Base-by-base conservation (phyloP, 2,329 filamentous ascomycete genomes). In the Aspergillus sp. region DNA sequence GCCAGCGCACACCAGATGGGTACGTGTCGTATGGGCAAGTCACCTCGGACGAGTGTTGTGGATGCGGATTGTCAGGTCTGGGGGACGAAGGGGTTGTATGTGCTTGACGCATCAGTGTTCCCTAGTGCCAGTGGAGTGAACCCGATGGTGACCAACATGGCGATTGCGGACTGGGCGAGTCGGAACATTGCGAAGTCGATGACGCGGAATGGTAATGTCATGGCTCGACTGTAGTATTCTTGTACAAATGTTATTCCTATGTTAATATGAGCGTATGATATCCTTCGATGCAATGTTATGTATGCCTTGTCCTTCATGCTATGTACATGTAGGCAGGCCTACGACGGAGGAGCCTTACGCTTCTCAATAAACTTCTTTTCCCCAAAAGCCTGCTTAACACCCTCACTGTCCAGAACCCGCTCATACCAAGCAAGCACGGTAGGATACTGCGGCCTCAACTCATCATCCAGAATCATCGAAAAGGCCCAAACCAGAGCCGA, bases 1-100 rank as follows among this genome's bases (percentile, higher is more conserved):
- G 71, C 66, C n/a, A 72, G 68, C 45, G 74, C 74, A 1, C 74
- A 77, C 53, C 74, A 76, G 59, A 77, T 77, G 74, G 74, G 74
- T 10, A 71, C 71, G 4, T 76, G 74, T 43, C 68, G 74, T 5
- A 77, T 77, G 74, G 70, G 71, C 45, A 60, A 56, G 12, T 66
- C 63, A 4, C 57, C 68, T 2, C 64, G 65, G 50, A 61, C 62
- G 13, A 68, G 72, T 43, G 71, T 76, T 10, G 74, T 77, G 9
- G 71, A 74, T 49, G 58, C 68, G 0, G 56, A 63, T 12, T 72
- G 73, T 32, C 68, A 69, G 53, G 73, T 77, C 20, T 76, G 74
- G 72, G 74, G 66, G 7, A 68, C 66, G 0, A 61, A 71, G 7
- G 69, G 69, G 1, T 50, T 77, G 22, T 76, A 75, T 51, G 71